Evolutionary conservation across 1,284 basidiomycete genomes (phyloP).

Genomic region (Tetrapyrgos nigripes): DNA sequence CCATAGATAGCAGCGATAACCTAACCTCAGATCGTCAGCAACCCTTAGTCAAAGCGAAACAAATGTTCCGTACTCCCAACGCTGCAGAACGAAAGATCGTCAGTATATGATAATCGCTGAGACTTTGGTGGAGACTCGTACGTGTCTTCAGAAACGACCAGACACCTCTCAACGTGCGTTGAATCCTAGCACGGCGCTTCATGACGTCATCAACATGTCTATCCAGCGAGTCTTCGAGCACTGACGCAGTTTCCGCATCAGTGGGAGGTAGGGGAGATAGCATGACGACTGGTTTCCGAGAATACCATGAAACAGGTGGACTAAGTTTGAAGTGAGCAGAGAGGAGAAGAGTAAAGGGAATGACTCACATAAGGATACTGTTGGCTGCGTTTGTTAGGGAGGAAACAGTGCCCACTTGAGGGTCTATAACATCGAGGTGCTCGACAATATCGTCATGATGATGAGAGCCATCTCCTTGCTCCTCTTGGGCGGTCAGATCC

Average conservation of each 20-base stretch:
- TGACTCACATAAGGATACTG: slow-evolving; percentile 67
- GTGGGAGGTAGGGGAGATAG: slow-evolving; percentile 47
- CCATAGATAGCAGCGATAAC: slow-evolving; percentile 81
- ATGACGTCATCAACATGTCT: slow-evolving; percentile 84
- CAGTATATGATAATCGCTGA: not conserved
- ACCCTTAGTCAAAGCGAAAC: slow-evolving; percentile 1
- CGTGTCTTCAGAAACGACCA: slow-evolving; percentile 89
- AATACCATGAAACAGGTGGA: slow-evolving; percentile 73
- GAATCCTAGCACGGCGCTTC: slow-evolving; percentile 65
- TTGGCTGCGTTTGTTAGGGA: slow-evolving; percentile 82
- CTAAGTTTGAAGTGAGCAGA: slow-evolving; percentile 36
- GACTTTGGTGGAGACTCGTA: slow-evolving; percentile 37
- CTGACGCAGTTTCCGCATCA: slow-evolving; percentile 29
- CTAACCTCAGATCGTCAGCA: slow-evolving; percentile 40
- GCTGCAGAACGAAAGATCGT: slow-evolving; percentile 40
- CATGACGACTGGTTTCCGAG: slow-evolving; percentile 69
- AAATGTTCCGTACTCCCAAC: slow-evolving; percentile 54
- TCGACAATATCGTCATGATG: slow-evolving; percentile 80
- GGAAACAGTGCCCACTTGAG: slow-evolving; percentile 74
- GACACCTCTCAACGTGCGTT: slow-evolving; percentile 70
- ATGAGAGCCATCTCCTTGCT: slow-evolving; percentile 37
- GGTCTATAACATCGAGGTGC: slow-evolving; percentile 83
- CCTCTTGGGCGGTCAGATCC: slow-evolving; percentile 21
- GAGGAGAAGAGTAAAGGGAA: not conserved
- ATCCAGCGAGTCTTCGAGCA: slow-evolving; percentile 69